These are phyloP conservation scores for Breynia disticha DNA, from an alignment of 441 rosid genomes.

Conservation along the genomic window DNA sequence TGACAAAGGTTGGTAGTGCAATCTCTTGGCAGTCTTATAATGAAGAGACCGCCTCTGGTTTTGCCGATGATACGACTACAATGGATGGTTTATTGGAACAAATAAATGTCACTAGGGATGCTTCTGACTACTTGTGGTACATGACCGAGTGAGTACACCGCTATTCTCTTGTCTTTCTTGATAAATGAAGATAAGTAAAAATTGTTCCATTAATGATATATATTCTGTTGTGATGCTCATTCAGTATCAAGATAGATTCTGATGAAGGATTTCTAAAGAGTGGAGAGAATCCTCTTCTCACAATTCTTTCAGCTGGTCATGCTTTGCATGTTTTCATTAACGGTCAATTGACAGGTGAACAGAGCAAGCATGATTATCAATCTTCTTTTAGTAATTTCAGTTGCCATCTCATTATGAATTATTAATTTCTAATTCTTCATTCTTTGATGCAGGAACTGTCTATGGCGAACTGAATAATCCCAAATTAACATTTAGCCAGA, in stretches of 20 bases:
- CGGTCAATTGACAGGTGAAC: conserved; percentile 64
- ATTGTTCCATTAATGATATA: not conserved
- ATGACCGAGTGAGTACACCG: conserved; percentile 71
- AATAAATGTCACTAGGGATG: conserved; percentile 82
- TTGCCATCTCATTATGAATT: not conserved
- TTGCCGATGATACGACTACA: conserved; percentile 56
- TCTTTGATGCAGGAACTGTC: conserved; percentile 43
- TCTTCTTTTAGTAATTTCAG: not conserved
- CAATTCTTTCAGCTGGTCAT: conserved; percentile 86
- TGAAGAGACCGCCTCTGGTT: conserved; percentile 61
- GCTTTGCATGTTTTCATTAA: conserved; percentile 88
- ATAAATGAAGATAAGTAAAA: not conserved
- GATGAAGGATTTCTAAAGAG: conserved; percentile 65
- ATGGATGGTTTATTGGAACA: conserved; percentile 74
- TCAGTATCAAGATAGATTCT: conserved; percentile 41
- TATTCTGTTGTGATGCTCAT: conserved; percentile 7
- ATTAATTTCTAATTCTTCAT: not conserved
- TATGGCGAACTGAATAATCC: conserved; percentile 77
- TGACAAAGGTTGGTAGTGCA: conserved; percentile 59
- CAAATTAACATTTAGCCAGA: conserved; percentile 53
- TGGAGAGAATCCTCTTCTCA: conserved; percentile 75
- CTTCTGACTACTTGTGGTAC: conserved; percentile 88
- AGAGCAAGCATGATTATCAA: too few relatives aligned
- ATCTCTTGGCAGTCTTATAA: conserved; percentile 78
- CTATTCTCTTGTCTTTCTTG: not conserved